Evolutionary conservation across 2,329 filamentous ascomycete genomes (phyloP).

Genomic region (Colletotrichum sp.): DNA sequence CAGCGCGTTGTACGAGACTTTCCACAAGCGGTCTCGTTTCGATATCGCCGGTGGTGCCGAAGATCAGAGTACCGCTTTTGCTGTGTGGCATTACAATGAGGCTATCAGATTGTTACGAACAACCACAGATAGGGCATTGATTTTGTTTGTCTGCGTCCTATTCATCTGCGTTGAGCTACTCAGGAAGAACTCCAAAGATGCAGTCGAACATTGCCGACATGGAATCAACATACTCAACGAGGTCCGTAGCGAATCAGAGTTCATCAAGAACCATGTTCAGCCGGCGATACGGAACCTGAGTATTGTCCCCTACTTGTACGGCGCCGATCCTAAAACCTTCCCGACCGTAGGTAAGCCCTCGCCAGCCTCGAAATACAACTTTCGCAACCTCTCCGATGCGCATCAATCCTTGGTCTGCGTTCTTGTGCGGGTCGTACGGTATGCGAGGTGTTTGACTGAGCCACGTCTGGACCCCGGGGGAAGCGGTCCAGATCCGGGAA

Average conservation of each 20-base stretch:
- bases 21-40: background rate
- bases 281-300: background rate
- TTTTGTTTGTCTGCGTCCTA: slow-evolving; percentile 23
- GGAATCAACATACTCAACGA: slow-evolving; percentile 15
- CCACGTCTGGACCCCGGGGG: slow-evolving; percentile 7
- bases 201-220: background rate
- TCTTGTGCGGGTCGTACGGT: slow-evolving; percentile 27
- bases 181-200: background rate
- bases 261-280: background rate
- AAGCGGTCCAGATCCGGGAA: background rate
- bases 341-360: background rate
- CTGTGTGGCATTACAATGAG: slow-evolving; percentile 20
- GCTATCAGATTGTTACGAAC: slow-evolving; percentile 18
- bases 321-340: background rate
- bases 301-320: background rate
- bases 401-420: slow-evolving; percentile 32
- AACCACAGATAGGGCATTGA: slow-evolving; percentile 11
- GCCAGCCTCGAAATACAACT: background rate
- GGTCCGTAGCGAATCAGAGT: background rate
- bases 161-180: slow-evolving; percentile 22
- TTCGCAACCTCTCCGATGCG: slow-evolving; percentile 26
- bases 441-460: slow-evolving; percentile 30
- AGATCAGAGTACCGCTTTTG: background rate
- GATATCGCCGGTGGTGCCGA: background rate
- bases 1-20: slow-evolving; percentile 20